Conservation (phyloP, 257 asterid species). For the Ocimum tenuiflorum region DNA sequence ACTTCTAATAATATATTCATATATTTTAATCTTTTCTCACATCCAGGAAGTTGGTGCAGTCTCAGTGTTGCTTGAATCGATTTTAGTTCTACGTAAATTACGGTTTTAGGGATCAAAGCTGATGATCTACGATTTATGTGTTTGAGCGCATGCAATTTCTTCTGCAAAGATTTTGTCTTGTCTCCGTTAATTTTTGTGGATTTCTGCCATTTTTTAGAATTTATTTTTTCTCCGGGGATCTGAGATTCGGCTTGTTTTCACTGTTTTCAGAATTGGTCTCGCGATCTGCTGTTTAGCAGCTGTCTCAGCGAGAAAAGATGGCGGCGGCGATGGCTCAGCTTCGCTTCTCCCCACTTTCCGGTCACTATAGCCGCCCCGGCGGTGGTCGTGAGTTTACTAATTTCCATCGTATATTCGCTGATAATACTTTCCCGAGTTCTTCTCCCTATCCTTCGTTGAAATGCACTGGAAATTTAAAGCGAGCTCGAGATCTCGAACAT, state of each 20-base stretch:
- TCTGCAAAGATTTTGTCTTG: background rate
- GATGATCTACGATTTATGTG: conserved; percentile 13
- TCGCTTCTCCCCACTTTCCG: conserved; percentile 33
- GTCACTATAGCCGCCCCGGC: conserved; percentile 11
- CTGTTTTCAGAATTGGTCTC: conserved; percentile 7
- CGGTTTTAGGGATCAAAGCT: background rate
- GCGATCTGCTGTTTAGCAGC: background rate
- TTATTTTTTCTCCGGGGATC: background rate
- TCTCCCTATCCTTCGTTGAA: conserved; percentile 20
- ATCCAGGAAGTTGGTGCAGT: conserved; percentile 9
- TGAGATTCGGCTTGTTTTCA: background rate
- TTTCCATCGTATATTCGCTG: conserved; percentile 18
- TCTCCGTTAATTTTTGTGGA: background rate
- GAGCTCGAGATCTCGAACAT: background rate
- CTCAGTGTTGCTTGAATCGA: background rate
- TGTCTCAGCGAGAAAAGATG: conserved; percentile 10
- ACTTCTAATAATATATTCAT: background rate
- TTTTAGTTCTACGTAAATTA: background rate
- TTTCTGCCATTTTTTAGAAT: background rate
- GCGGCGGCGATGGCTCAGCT: conserved; percentile 39
- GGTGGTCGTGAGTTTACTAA: conserved; percentile 1
- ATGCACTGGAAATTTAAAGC: conserved; percentile 1
- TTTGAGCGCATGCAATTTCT: conserved; percentile 15
- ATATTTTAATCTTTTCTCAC: background rate
- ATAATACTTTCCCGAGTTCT: conserved; percentile 9